phyloP scores from a whole-genome alignment of 768 basidiomycete species.

The Leucogyrophana mollusca region DNA sequence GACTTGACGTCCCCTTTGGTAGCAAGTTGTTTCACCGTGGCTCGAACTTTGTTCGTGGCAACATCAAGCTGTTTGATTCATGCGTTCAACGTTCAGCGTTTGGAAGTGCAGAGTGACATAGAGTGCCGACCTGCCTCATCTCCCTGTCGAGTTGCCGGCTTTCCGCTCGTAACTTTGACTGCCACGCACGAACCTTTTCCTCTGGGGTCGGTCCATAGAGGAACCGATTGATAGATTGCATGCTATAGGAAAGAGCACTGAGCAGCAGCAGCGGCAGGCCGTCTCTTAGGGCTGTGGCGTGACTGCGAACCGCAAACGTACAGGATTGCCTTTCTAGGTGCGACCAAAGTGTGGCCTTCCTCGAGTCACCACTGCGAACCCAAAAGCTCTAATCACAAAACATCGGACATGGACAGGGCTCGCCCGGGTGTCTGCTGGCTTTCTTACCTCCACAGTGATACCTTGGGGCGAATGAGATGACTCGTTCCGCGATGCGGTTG shows the following conservation, averaged over 20 bases:
- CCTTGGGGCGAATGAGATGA: too few relatives aligned
- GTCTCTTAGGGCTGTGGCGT: neutral
- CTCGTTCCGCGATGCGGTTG: too few relatives aligned
- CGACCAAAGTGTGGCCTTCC: too few relatives aligned
- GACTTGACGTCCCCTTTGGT: conserved; percentile 90
- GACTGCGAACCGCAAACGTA: conserved; percentile 1
- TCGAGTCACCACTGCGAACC: too few relatives aligned
- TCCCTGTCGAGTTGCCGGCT: conserved; percentile 86
- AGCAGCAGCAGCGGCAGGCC: neutral
- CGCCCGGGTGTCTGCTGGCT: too few relatives aligned
- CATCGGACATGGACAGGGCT: too few relatives aligned
- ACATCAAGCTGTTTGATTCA: conserved; percentile 61
- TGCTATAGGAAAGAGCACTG: conserved; percentile 28
- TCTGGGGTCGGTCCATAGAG: conserved; percentile 96
- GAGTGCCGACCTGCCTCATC: conserved; percentile 82
- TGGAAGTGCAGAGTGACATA: conserved; percentile 10
- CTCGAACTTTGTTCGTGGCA: conserved; percentile 77
- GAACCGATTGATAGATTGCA: conserved; percentile 90
- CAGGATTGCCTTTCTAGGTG: too few relatives aligned
- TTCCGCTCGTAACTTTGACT: conserved; percentile 80
- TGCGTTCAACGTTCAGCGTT: conserved; percentile 13
- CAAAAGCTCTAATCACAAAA: too few relatives aligned
- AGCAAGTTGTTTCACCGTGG: conserved; percentile 84
- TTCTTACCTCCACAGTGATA: too few relatives aligned
- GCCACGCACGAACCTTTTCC: conserved; percentile 92